phyloP scores from a whole-genome alignment of 148 eudicot genomes.

The Silene conica region DNA sequence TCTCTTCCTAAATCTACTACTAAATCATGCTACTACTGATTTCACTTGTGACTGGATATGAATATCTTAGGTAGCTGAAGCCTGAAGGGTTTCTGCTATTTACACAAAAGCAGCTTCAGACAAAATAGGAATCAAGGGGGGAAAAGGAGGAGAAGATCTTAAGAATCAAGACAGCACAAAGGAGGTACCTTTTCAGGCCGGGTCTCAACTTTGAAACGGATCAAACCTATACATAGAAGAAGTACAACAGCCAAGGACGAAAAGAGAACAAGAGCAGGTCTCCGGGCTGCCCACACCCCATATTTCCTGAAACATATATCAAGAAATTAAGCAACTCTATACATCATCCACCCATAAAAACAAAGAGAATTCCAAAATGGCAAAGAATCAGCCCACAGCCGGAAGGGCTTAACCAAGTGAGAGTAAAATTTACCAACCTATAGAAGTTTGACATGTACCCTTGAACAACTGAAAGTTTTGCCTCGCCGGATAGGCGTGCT shows the following conservation, averaged over 20 bases:
- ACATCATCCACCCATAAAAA: constrained; percentile 1
- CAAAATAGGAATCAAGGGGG: neutral
- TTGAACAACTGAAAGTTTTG: constrained; percentile 87
- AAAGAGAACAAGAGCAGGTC: constrained; percentile 70
- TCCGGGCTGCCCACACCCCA: constrained; percentile 90
- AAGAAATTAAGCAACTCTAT: constrained; percentile 1
- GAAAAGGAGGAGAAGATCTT: constrained; percentile 5
- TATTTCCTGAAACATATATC: constrained; percentile 60
- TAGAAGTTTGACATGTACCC: constrained; percentile 83
- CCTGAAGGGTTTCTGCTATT: neutral
- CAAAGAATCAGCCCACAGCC: constrained; percentile 6
- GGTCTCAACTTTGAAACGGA: constrained; percentile 91
- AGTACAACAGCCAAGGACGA: constrained; percentile 65
- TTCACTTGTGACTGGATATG: constrained; percentile 1
- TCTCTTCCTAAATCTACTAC: neutral
- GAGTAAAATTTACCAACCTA: constrained; percentile 45
- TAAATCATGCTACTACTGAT: neutral
- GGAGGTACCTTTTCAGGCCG: constrained; percentile 89
- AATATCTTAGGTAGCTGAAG: neutral
- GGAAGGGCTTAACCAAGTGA: constrained; percentile 11
- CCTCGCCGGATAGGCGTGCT: constrained; percentile 55
- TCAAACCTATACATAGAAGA: constrained; percentile 73
- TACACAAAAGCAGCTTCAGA: neutral
- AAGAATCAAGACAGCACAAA: constrained; percentile 10
- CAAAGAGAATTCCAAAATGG: constrained; percentile 9